Evolutionary conservation across 257 asterid species (phyloP), one percentile per base, ranked within the genome.

Genomic region (Misopates orontium): DNA sequence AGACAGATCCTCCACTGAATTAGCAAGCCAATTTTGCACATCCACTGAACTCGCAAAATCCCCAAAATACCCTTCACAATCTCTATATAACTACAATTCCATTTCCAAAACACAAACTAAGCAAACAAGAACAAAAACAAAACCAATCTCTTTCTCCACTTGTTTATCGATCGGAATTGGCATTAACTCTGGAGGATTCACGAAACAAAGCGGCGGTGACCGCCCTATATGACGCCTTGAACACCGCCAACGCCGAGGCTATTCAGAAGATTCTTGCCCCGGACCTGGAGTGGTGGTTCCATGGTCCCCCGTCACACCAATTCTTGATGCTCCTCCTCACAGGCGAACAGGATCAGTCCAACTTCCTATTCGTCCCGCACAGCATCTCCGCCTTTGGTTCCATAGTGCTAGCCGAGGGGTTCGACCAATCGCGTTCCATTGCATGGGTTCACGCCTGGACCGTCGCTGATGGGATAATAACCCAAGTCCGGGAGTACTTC

Each of bases 211-310:
- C 87, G 97, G 89, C 86, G 95, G 99, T 93, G 81, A 75, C 87
- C 95, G 95, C 97, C 96, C 95, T 93, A 53, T 93, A 93, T 86
- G 99, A 90, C 58, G 99, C 99, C 89, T 68, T 93, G 80, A 90
- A 78, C 62, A 14, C 53, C 67, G 91, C 80, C 49, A 90, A 94
- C 97, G 87, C 79, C 57, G 90, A 62, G 65, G 66, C 56, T 59
- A 84, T 90, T 86, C 93, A 85, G 79, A 63, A 75, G 69, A 87
- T 94, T 62, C 87, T 94, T 56, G 91, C 93, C 81, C 53, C 95
- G 23, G 99, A 94, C 69, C 95, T 94, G 72, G 99, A 94, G 97
- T 94, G 99, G 99, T 94, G 99, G 99, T 94, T 94, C 88, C 99
- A 94, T 68, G 99, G 97, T 74, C 99, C 99, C 22, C 99, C 99